These are phyloP conservation scores for Reticulascus tulasneorum DNA, from an alignment of 2,329 filamentous ascomycete genomes.

Conservation along the genomic window DNA sequence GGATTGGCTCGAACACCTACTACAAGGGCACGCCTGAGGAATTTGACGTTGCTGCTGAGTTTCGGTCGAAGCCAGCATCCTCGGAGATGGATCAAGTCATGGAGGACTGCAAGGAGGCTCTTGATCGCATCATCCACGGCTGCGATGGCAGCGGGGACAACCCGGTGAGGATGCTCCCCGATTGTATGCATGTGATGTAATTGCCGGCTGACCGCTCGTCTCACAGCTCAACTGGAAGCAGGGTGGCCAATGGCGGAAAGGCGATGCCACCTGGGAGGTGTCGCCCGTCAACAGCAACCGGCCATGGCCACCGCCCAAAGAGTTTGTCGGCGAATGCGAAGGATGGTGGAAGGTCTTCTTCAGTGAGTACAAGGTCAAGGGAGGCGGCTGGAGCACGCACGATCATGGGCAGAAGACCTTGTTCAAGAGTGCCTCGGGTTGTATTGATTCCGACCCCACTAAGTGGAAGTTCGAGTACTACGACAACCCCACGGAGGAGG, in stretches of 20 bases:
- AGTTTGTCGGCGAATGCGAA: slow-evolving; percentile 17
- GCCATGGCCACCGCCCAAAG: slow-evolving; percentile 18
- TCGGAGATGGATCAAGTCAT: slow-evolving; percentile 12
- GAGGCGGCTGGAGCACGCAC: slow-evolving; percentile 19
- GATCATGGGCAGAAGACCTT: slow-evolving; percentile 21
- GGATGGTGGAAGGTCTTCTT: slow-evolving; percentile 17
- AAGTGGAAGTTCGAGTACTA: slow-evolving; percentile 22
- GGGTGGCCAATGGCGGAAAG: slow-evolving; percentile 19
- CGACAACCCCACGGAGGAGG: slow-evolving; percentile 18
- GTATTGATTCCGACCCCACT: slow-evolving; percentile 16
- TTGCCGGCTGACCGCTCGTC: no score
- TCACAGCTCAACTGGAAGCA: slow-evolving; percentile 29
- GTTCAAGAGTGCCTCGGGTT: slow-evolving; percentile 13
- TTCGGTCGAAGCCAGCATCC: slow-evolving; percentile 15
- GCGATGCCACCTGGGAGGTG: slow-evolving; percentile 22
- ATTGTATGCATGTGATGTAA: no score
- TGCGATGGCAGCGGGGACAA: slow-evolving; percentile 24
- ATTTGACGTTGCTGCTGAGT: no score
- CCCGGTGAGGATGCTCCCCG: no score
- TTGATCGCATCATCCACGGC: slow-evolving; percentile 20
- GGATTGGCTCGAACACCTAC: slow-evolving; percentile 18
- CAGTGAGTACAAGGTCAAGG: slow-evolving; percentile 18
- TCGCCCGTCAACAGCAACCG: slow-evolving; percentile 14
- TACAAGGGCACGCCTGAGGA: slow-evolving; percentile 24
- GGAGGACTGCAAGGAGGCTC: slow-evolving; percentile 16